Evolutionary conservation across 768 basidiomycete species (phyloP).

Genomic region (Mycena rebaudengoi): DNA sequence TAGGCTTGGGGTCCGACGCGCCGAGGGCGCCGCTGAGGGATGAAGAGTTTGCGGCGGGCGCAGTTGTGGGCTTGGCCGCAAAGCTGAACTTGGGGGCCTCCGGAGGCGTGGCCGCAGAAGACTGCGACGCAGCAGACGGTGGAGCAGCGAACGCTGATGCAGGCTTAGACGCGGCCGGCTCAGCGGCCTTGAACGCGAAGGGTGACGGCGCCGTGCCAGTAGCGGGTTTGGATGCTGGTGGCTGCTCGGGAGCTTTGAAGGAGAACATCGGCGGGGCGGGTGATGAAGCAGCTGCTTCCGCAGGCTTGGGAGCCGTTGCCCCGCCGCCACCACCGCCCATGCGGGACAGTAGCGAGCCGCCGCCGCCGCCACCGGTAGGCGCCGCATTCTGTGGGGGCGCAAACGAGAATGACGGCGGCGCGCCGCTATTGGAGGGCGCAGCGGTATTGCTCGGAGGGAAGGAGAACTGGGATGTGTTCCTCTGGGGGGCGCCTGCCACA

Average conservation of each 20-base stretch:
- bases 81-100: constrained; percentile 49
- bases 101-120: constrained; percentile 31
- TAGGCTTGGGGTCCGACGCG: constrained; percentile 28
- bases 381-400: constrained; percentile 10
- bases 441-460: constrained; percentile 16
- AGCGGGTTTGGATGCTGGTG: no score
- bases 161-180: background rate
- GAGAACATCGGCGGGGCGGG: background rate
- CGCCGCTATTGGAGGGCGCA: background rate
- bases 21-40: constrained; percentile 33
- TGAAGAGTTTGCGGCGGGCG: constrained; percentile 23
- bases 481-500: constrained; percentile 3
- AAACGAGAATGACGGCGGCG: constrained; percentile 15
- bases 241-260: background rate
- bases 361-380: background rate
- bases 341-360: constrained; percentile 31
- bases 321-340: constrained; percentile 19
- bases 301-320: constrained; percentile 4
- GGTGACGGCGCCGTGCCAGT: background rate
- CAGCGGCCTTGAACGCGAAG: constrained; percentile 22
- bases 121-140: constrained; percentile 28
- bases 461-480: constrained; percentile 6
- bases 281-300: background rate
- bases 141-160: constrained; percentile 22
- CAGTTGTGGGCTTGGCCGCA: constrained; percentile 30